Evolutionary conservation across 2,329 filamentous ascomycete genomes (phyloP), one percentile per base, ranked within the genome.

Genomic region (Hymenoscyphus fructigenus): DNA sequence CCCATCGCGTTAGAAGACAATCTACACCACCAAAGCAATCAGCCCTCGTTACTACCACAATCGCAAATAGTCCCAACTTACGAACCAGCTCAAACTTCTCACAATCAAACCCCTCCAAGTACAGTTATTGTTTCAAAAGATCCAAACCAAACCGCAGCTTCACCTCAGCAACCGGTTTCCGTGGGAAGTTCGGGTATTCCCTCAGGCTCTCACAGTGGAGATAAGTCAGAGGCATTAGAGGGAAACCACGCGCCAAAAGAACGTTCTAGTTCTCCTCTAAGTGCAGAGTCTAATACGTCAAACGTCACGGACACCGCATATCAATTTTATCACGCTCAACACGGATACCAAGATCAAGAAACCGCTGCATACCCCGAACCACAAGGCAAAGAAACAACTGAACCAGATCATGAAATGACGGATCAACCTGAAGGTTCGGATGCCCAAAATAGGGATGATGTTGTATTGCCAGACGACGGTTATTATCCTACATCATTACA

Each of bases 401-500:
- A 1, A 44, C 15, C 20, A 44, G 15, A 15, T 28, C 36, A 50
- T 20, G 41, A 53, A 2, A 34, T 20, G 20, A n/a, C 15, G 7
- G n/a, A 32, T 36, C 57, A 59, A 26, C n/a, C 34, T 17, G 26
- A 20, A 17, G 9, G 20, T 17, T 34, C 12, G 9, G 28, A 41
- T 56, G 17, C 29, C 14, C 26, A 56, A 5, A 26, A 29, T 9
- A 15, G 12, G 14, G 29, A 55, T 12, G 59, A 62, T 38, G 44
- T 59, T 6, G 47, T 56, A 9, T 32, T 63, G 15, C 60, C 60
- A 14, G 57, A 65, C 47, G 64, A 65, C 60, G 60, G 60, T 20
- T 65, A 65, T 60, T 60, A 57, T 20, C 59, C 64, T 20, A 63
- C 64, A 7, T 65, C 64, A 50, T 50, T 65, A 55, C 60, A 62